Base-by-base conservation (phyloP, 2,329 filamentous ascomycete species). In the Penicillium oxalicum region DNA sequence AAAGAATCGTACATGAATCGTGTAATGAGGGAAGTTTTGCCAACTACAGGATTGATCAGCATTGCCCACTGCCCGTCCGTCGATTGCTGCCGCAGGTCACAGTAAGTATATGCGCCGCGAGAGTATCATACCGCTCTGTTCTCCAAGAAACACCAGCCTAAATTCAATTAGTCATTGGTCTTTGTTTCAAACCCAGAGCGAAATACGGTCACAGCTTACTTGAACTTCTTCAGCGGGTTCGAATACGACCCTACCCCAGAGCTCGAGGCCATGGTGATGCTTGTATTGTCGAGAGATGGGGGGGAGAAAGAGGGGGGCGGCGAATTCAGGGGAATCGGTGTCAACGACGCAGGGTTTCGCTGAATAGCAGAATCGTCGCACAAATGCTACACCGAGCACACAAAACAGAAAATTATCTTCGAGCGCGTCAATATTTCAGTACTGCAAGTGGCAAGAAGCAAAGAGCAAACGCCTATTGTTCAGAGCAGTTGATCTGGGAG, bases 1-100 rank as follows among this genome's bases (percentile, higher is more conserved):
- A 98, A 98, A 41, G 93, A 97, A 74, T 98, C 93, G 79, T 98
- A 98, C 93, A 98, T 98, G 79, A 98, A 98, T 57, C 93, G 86
- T 59, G 93, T 98, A 70, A 98, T 98, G 63, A 98, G 77, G 54
- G 93, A 98, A 29, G 93, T 98, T 77, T 98, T 98, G 69, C 93
- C 93, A 63, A 98, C 93, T 97, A 70, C 53, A 49, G 34, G 13
- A 40, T 40, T 47, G 34, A 47, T 64, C 51, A 64, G 58, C 52
- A 42, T 46, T 26, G 8, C 28, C 11, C 5, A 45, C 24, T 35
- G 35, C 34, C 27, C 33, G 12, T 49, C 25, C 9, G 12, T 39
- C 25, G 11, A 4, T 27, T n/a, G 13, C 8, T 37, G 39, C 36
- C 47, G 18, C 24, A 35, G 27, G 37, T 40, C 38, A 11, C 24